Conservation (phyloP, 306 rosid genomes). For the Cajanus cajan region DNA sequence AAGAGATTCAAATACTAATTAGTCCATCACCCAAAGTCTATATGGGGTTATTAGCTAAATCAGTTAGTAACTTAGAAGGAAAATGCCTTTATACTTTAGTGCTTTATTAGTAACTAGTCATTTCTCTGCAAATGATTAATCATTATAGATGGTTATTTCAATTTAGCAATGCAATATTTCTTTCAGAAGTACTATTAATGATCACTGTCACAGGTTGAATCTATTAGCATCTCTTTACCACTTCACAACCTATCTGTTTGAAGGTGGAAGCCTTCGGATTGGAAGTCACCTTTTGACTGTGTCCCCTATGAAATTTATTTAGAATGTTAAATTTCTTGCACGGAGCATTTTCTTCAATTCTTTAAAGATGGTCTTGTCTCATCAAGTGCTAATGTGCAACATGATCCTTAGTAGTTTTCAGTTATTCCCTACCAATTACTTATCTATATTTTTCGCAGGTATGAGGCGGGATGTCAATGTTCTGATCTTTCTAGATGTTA, state of each 20-base stretch:
- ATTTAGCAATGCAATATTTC: background rate
- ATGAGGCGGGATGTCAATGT: conserved; percentile 81
- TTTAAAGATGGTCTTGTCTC: background rate
- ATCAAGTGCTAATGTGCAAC: background rate
- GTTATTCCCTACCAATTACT: conserved; percentile 5
- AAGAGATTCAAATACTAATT: background rate
- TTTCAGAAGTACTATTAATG: background rate
- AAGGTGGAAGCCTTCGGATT: conserved; percentile 2
- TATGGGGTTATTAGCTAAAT: background rate
- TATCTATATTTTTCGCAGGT: conserved; percentile 43
- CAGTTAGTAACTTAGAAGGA: background rate
- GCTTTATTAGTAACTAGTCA: background rate
- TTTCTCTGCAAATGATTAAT: background rate
- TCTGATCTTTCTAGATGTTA: conserved; percentile 68
- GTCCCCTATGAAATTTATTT: background rate
- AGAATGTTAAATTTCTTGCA: background rate
- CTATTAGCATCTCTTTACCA: background rate
- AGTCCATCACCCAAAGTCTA: background rate
- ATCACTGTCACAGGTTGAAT: background rate
- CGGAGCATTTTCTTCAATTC: background rate
- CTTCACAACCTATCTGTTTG: background rate
- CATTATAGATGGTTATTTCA: background rate
- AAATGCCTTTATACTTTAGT: background rate
- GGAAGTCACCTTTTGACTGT: background rate
- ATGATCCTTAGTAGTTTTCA: background rate